Evolutionary conservation across 2,329 filamentous ascomycete species (phyloP), one percentile per base, ranked within the genome.

Genomic region (Cadophora sp.): DNA sequence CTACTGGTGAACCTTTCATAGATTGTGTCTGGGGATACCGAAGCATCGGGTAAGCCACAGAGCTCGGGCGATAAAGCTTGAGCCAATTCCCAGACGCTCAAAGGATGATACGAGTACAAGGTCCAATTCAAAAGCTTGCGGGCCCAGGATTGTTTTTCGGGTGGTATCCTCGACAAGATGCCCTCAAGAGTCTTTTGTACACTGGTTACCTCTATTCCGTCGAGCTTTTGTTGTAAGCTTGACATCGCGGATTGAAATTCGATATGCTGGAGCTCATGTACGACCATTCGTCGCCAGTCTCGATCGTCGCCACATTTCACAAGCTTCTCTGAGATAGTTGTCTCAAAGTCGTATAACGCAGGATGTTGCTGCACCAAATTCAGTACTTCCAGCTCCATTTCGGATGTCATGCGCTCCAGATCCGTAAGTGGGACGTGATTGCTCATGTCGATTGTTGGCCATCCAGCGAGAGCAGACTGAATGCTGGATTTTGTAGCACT

Each of bases 361-460:
- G 60, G 60, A 16, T 53, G 20, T n/a, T 62, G 43, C 7, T 62
- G 47, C 5, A 62, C 18, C 33, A 62, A 24, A 8, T 13, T n/a
- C 4, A 24, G n/a, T 18, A 62, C n/a, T 8, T 62, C 20, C 7
- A 22, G 43, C 27, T 55, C 60, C 5, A 53, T 43, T 24, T 22
- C 33, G 11, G 9, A 22, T n/a, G 33, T 22, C 20, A 62, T 5
- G 5, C 24, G 16, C 18, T 53, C 50, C 50, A 14, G 4, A 53
- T 62, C 47, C 9, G 27, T 24, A 6, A 41, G n/a, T 24, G 24
- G 20, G 11, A 6, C 20, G 24, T 48, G 47, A 4, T 45, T n/a
- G 20, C 30, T 39, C 30, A 55, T 9, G 18, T 30, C 22, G 11
- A 62, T 39, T 14, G 30, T n/a, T 39, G 60, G 60, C 45, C 45